A percentile compares a stretch with the other conserved stretches of the same genome.
These are phyloP conservation scores for Teratosphaeria destructans DNA, from an alignment of 2,329 filamentous ascomycete genomes.

Conservation along the genomic window DNA sequence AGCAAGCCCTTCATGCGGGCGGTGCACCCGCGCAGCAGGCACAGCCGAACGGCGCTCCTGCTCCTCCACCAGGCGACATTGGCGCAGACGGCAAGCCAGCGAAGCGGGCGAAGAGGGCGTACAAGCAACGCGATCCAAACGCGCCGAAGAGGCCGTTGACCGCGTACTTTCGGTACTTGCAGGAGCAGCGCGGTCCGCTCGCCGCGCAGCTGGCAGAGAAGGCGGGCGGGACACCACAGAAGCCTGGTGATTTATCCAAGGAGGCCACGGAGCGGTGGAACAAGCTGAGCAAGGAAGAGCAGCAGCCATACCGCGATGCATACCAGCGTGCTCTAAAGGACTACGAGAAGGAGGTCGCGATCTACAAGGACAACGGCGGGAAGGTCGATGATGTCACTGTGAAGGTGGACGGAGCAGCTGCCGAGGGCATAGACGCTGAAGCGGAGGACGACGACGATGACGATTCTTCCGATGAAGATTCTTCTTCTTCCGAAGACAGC, in stretches of 20 bases:
- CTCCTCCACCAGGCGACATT: neutral
- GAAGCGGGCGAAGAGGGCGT: slow-evolving; percentile 24
- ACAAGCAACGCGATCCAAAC: slow-evolving; percentile 64
- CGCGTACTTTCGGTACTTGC: slow-evolving; percentile 91
- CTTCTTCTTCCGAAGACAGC: neutral
- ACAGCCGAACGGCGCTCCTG: neutral
- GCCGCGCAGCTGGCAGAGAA: slow-evolving; percentile 50
- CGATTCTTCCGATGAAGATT: slow-evolving; percentile 1
- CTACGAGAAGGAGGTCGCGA: slow-evolving; percentile 46
- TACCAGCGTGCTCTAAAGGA: slow-evolving; percentile 47
- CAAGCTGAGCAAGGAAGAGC: slow-evolving; percentile 63
- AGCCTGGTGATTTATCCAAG: slow-evolving; percentile 73
- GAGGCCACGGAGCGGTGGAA: slow-evolving; percentile 83
- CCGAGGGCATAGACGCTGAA: slow-evolving; percentile 31
- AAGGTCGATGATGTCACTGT: slow-evolving; percentile 7
- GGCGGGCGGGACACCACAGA: slow-evolving; percentile 49
- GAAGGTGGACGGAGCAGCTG: neutral
- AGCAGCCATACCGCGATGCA: slow-evolving; percentile 53
- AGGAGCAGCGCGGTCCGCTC: slow-evolving; percentile 74
- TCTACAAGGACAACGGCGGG: slow-evolving; percentile 45
- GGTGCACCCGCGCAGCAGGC: slow-evolving; percentile 2
- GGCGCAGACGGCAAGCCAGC: slow-evolving; percentile 16
- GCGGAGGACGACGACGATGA: slow-evolving; percentile 22
- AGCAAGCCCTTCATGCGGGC: slow-evolving; percentile 8
- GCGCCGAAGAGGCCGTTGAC: slow-evolving; percentile 90